phyloP scores from a whole-genome alignment of 2,329 filamentous ascomycete species.

The Juglanconis oblonga region DNA sequence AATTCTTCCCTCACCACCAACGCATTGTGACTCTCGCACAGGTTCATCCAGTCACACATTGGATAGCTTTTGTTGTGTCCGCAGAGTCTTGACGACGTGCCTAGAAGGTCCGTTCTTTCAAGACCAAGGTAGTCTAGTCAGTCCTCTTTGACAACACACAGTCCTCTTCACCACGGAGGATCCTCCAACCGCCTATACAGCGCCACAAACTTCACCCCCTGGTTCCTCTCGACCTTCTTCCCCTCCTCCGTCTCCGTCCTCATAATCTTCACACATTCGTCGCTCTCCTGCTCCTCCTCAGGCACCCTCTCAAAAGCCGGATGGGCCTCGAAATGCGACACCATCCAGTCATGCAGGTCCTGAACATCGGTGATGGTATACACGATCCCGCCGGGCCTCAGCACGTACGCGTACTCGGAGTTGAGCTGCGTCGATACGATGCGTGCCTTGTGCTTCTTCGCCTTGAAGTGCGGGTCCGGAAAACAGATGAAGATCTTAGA shows the following conservation, averaged over 20 bases:
- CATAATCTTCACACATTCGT: slow-evolving; percentile 74
- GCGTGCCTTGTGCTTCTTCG: slow-evolving; percentile 92
- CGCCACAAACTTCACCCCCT: slow-evolving; percentile 86
- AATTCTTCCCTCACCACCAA: no score
- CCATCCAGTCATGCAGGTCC: slow-evolving; percentile 92
- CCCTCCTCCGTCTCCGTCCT: slow-evolving; percentile 88
- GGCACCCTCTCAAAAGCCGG: slow-evolving; percentile 74
- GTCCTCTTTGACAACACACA: no score
- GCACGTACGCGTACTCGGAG: slow-evolving; percentile 87
- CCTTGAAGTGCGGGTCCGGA: slow-evolving; percentile 97
- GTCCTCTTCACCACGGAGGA: slow-evolving; percentile 62
- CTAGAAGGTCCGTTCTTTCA: no score
- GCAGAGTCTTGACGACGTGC: no score
- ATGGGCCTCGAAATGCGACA: slow-evolving; percentile 75
- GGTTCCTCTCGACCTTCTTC: slow-evolving; percentile 91
- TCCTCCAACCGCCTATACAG: slow-evolving; percentile 79
- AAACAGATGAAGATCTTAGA: slow-evolving; percentile 97
- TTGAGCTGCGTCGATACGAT: slow-evolving; percentile 88
- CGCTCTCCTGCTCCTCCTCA: slow-evolving; percentile 63
- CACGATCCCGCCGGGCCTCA: slow-evolving; percentile 78
- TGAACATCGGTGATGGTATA: slow-evolving; percentile 98
- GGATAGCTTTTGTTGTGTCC: no score
- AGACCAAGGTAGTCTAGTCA: not conserved
- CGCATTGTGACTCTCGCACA: no score
- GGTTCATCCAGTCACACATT: no score